Evolutionary conservation across 345 rosid genomes (phyloP), one percentile per base, ranked within the genome.

Genomic region (Excoecaria cochinchinensis): DNA sequence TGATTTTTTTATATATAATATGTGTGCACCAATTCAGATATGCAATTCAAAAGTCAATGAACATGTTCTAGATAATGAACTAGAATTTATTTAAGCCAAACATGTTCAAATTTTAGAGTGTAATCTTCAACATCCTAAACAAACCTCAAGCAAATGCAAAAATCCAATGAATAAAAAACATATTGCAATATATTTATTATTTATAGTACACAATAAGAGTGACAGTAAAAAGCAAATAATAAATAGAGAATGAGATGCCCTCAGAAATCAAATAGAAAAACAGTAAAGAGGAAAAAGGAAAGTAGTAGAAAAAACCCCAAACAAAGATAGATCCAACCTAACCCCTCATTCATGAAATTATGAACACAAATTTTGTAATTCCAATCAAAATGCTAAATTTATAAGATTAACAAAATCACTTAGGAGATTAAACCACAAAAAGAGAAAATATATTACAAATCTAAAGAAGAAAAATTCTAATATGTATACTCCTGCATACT

Each of bases 21-120:
- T n/a, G n/a, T n/a, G n/a, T n/a, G n/a, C n/a, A n/a, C n/a, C n/a
- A n/a, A n/a, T n/a, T n/a, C n/a, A n/a, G n/a, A n/a, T n/a, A n/a
- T n/a, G n/a, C n/a, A n/a, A n/a, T n/a, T n/a, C n/a, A n/a, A n/a
- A n/a, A n/a, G n/a, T n/a, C n/a, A n/a, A n/a, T n/a, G n/a, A n/a
- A n/a, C n/a, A n/a, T n/a, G n/a, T n/a, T n/a, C n/a, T n/a, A n/a
- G n/a, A n/a, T n/a, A n/a, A n/a, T n/a, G n/a, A n/a, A n/a, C n/a
- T n/a, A n/a, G n/a, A n/a, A n/a, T n/a, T n/a, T n/a, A n/a, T n/a
- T n/a, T n/a, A 87, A 72, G 70, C 87, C 80, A 74, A 92, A 84
- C 88, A 98, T 95, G 90, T 67, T 66, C 77, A 74, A 72, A 70
- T 79, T 52, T 73, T 68, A 78, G 42, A 74, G 52, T 13, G 39